phyloP scores from a whole-genome alignment of 306 rosid species.

The Lathyrus aphaca region DNA sequence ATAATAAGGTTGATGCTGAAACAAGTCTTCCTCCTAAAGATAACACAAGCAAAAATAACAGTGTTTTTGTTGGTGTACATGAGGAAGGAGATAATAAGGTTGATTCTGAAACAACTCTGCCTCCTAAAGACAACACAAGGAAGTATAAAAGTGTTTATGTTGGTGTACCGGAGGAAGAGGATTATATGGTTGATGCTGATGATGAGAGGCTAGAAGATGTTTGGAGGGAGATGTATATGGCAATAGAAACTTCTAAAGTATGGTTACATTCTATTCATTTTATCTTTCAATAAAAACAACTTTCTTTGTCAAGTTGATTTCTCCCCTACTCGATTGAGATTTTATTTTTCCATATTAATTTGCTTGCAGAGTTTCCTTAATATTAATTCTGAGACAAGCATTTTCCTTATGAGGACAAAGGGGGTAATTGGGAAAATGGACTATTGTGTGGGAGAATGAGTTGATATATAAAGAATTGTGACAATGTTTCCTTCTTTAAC shows the following conservation, averaged over 20 bases:
- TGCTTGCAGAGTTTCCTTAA: constrained; percentile 10
- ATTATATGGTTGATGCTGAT: too few relatives aligned
- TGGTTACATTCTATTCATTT: constrained; percentile 22
- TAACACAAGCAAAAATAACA: too few relatives aligned
- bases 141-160: too few relatives aligned
- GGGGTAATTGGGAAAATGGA: constrained; percentile 16
- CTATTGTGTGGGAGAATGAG: constrained; percentile 3
- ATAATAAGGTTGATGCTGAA: too few relatives aligned
- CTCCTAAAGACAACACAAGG: too few relatives aligned
- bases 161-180: too few relatives aligned
- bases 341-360: not conserved
- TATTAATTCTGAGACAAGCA: not conserved
- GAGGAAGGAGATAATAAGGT: too few relatives aligned
- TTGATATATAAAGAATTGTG: constrained; percentile 13
- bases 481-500: constrained; percentile 6
- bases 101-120: too few relatives aligned
- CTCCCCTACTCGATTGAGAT: too few relatives aligned
- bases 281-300: constrained; percentile 11
- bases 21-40: too few relatives aligned
- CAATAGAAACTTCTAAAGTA: constrained; percentile 80
- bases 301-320: constrained; percentile 9
- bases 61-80: too few relatives aligned
- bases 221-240: constrained; percentile 90
- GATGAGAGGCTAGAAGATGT: constrained; percentile 76
- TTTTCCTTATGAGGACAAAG: not conserved